Conservation (phyloP, 2,329 filamentous ascomycete genomes). For the Beauveria asiatica region DNA sequence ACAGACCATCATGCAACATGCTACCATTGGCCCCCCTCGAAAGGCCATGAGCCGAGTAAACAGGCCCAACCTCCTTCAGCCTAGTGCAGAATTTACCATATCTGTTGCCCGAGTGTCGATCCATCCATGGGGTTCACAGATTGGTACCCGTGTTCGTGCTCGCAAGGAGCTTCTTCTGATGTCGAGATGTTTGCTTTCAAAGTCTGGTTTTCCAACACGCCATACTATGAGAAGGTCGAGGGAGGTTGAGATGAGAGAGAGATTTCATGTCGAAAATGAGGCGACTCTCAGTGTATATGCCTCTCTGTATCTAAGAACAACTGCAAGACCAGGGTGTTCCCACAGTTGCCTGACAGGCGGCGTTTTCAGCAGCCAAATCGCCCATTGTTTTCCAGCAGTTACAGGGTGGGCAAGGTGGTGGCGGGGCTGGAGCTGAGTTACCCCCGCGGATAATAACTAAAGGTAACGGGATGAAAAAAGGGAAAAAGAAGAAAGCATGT, state of each 20-base stretch:
- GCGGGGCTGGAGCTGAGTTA: background rate
- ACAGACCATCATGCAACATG: conserved; percentile 2
- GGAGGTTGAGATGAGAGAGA: background rate
- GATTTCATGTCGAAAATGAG: background rate
- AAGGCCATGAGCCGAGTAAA: background rate
- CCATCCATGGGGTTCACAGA: background rate
- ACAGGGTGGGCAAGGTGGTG: background rate
- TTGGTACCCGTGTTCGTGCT: background rate
- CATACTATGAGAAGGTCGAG: background rate
- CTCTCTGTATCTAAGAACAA: background rate
- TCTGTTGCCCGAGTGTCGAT: background rate
- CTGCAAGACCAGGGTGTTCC: background rate
- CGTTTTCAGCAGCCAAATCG: background rate
- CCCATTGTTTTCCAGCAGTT: background rate
- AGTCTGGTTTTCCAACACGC: background rate
- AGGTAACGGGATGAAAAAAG: background rate
- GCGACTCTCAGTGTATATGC: background rate
- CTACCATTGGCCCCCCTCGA: conserved; percentile 4
- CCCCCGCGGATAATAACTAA: background rate
- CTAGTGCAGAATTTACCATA: background rate
- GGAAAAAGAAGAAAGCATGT: background rate
- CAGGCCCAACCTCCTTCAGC: background rate
- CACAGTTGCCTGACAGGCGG: background rate
- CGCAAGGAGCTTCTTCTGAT: background rate
- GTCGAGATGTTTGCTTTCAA: background rate